Base-by-base conservation (phyloP, 1,284 basidiomycete genomes). In the Sporisorium exsertum region DNA sequence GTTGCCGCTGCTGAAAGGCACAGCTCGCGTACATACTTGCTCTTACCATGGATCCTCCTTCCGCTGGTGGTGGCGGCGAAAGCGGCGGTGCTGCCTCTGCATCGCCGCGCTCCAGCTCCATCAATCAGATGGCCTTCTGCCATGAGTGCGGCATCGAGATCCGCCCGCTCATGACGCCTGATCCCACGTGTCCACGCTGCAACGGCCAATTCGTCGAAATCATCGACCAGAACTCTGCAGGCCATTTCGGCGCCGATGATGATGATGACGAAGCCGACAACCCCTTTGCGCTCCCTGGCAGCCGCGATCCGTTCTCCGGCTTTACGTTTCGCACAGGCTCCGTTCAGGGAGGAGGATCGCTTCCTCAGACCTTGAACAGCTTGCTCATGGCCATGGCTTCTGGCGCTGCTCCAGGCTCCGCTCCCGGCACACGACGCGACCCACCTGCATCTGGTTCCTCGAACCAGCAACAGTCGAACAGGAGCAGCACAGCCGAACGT, bases 121-220 rank as follows among this genome's bases (percentile, higher is more conserved):
- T 71, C 67, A 67, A 68, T 33, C 64, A 65, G 58, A 78, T 78
- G 77, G 77, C 77, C n/a, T 74, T 63, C 47, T 82, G 81, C 57
- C 78, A 80, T 50, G 67, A 80, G 52, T 82, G 81, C 62, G 60
- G 53, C 15, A 77, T 77, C 54, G 80, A 81, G 49, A 78, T 80
- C n/a, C 61, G 70, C 16, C 80, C 80, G 0, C 65, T 81, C 42
- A 74, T 75, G 66, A 75, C 70, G 3, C 79, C 78, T 15, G 71
- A 78, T 33, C 79, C 78, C 16, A 75, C 75, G 15, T 82, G 81
- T 47, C 79, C 79, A 2, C 72, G 77, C 22, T 82, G 81, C 70
- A 75, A 76, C 50, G 78, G 80, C 16, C 62, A 64, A 32, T 82
- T 82, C 47, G 73, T 82, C 54, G 81, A 82, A 52, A 63, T 73